phyloP scores from a whole-genome alignment of 441 rosid genomes.

The Gossypium davidsonii region DNA sequence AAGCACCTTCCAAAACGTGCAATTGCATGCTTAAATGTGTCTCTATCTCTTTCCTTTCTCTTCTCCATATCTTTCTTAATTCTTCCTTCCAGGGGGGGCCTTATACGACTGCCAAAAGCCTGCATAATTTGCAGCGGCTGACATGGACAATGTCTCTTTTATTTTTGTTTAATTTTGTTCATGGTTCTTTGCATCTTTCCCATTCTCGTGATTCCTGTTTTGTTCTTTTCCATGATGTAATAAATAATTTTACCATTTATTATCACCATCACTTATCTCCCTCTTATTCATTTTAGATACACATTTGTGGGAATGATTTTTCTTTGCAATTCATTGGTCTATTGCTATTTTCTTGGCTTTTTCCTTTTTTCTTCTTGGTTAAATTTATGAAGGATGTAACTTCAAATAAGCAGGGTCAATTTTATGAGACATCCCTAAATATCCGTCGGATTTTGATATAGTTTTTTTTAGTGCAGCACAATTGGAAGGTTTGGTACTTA shows the following conservation, averaged over 20 bases:
- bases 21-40: background rate
- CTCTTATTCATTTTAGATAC: slow-evolving; percentile 26
- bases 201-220: slow-evolving; percentile 51
- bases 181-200: slow-evolving; percentile 24
- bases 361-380: no score
- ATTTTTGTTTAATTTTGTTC: slow-evolving; percentile 15
- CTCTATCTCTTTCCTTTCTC: slow-evolving; percentile 3
- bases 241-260: background rate
- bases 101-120: slow-evolving; percentile 14
- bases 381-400: no score
- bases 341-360: no score
- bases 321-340: background rate
- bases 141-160: slow-evolving; percentile 32
- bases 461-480: no score
- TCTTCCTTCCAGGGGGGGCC: background rate
- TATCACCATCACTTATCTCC: background rate
- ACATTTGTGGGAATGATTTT: slow-evolving; percentile 30
- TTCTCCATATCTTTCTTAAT: background rate
- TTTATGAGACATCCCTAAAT: no score
- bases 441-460: no score
- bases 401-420: no score
- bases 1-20: slow-evolving; percentile 18
- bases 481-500: no score
- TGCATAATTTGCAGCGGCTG: slow-evolving; percentile 42
- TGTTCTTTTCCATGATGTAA: slow-evolving; percentile 22